Evolutionary conservation across 768 basidiomycete species (phyloP).

Genomic region (Brasilioporus rufonigricans): DNA sequence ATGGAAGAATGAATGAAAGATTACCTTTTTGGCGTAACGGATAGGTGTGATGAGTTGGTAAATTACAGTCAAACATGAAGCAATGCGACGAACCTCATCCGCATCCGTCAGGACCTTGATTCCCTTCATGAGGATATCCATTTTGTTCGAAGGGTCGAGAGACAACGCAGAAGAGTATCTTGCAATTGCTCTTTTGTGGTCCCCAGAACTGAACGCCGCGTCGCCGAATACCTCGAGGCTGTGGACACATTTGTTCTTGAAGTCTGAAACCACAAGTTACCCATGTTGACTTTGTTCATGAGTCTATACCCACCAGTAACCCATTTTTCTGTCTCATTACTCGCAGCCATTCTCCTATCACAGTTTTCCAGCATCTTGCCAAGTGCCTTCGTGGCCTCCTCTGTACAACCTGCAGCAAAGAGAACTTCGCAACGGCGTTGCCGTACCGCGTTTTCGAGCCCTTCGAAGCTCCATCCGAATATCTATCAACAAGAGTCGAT

Average conservation of each 20-base stretch:
- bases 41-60: too few species aligned
- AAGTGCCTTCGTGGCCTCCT: neutral
- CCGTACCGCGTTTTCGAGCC: neutral
- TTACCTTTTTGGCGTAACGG: too few species aligned
- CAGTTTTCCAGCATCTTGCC: neutral
- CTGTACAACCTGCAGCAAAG: neutral
- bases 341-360: neutral
- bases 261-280: neutral
- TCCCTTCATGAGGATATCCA: too few species aligned
- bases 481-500: too few species aligned
- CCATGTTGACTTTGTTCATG: neutral
- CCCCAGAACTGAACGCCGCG: neutral
- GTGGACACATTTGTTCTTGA: neutral
- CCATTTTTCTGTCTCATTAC: neutral
- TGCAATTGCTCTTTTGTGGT: neutral
- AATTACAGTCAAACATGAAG: too few species aligned
- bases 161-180: too few species aligned
- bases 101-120: too few species aligned
- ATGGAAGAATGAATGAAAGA: too few species aligned
- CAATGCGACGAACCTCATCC: too few species aligned
- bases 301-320: neutral
- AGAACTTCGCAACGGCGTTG: neutral
- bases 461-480: slow-evolving; percentile 7
- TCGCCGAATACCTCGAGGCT: neutral
- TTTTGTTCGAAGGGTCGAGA: neutral